Evolutionary conservation across 2,329 filamentous ascomycete genomes (phyloP).

Genomic region (Phaeosphaeriaceae sp.): DNA sequence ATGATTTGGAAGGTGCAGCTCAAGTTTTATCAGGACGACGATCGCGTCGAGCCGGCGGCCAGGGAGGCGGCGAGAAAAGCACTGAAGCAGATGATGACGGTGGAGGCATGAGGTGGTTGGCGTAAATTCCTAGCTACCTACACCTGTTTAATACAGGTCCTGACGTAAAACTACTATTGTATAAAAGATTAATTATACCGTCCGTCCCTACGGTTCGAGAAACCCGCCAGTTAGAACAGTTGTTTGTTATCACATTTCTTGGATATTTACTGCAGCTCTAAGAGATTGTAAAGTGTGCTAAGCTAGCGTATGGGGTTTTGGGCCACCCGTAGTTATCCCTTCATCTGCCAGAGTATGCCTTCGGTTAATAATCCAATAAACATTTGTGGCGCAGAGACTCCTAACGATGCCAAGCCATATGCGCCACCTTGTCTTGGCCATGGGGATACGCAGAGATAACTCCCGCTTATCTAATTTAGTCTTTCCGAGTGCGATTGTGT

Average conservation of each 20-base stretch:
- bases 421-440: not conserved
- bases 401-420: no score
- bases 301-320: no score
- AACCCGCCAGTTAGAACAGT: no score
- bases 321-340: no score
- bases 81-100: not conserved
- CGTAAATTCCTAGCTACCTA: not conserved
- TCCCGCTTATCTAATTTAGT: not conserved
- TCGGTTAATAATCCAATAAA: no score
- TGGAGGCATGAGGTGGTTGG: not conserved
- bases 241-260: no score
- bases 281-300: no score
- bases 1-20: constrained; percentile 1
- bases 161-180: not conserved
- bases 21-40: not conserved
- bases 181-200: not conserved
- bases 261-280: no score
- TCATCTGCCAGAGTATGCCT: no score
- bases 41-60: not conserved
- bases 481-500: not conserved
- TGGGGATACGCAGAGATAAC: not conserved
- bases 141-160: not conserved
- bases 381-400: no score
- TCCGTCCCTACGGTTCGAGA: no score
- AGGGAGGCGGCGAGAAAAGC: constrained; percentile 1